Evolutionary conservation across 2,329 filamentous ascomycete species (phyloP), one percentile per base, ranked within the genome.

Genomic region (Myrmaecium sp.): DNA sequence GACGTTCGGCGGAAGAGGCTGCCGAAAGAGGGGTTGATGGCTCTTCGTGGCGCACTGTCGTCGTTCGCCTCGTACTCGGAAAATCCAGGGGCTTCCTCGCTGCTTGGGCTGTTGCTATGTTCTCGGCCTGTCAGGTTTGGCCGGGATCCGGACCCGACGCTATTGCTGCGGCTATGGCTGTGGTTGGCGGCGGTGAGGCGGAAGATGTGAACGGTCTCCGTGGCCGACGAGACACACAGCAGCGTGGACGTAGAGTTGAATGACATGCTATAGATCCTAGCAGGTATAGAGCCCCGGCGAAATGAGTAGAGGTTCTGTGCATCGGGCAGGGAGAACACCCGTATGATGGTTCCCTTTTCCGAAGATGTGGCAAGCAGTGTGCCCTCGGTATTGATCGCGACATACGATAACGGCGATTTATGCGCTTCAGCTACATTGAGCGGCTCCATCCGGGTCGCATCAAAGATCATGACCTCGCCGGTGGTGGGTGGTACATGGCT

Each of bases 221-320:
- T 92, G 2, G 83, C 84, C 3, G 86, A 95, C 4, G 89, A 95
- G 21, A 98, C 84, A 44, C 84, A 94, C 18, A 98, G 68, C 7
- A 98, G 62, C 2, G 84, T 93, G 3, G 84, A 92, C 32, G 79
- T 83, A 26, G 83, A 74, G 51, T 98, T 98, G 57, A 98, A 98
- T 1, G 84, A 92, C 83, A 98, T 94, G 67, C 83, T 92, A 57
- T 84, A 94, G 40, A 98, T 98, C 21, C 81, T 77, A 2, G 84
- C 84, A 0, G 89, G 89, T 52, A 94, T 94, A 3, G 86, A 94
- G 22, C 89, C 89, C 36, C 89, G 73, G 32, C 89, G 72, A 55
- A 98, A 98, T 48, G 98, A 86, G 51, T 84, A 95, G 11, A 98
- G 65, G 51, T 95, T 98, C 43, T 86, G 75, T 7, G 81, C 89